Conservation (phyloP, 2,329 filamentous ascomycete species). For the Sordariomycetes sp. region DNA sequence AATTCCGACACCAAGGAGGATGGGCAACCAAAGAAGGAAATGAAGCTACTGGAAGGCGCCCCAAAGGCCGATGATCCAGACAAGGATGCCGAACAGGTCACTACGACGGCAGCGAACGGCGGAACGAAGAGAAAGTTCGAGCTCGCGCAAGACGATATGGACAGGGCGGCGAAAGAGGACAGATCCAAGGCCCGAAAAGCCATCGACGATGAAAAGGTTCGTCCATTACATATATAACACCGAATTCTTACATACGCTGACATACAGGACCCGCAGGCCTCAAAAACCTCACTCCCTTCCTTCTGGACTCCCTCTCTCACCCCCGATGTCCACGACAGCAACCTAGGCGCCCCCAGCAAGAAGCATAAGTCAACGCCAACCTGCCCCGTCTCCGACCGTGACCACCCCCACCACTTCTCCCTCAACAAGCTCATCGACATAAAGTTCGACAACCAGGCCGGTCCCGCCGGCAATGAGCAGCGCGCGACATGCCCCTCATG, state of each 20-base stretch:
- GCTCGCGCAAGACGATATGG: slow-evolving; percentile 67
- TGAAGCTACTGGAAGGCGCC: slow-evolving; percentile 29
- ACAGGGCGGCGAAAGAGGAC: slow-evolving; percentile 61
- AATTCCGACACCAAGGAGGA: slow-evolving; percentile 5
- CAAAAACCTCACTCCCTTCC: slow-evolving; percentile 64
- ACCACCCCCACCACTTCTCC: slow-evolving; percentile 63
- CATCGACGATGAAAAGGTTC: slow-evolving; percentile 64
- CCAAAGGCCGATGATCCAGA: slow-evolving; percentile 8
- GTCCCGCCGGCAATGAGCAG: slow-evolving; percentile 32
- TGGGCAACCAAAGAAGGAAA: too few relatives aligned
- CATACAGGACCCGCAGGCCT: slow-evolving; percentile 29
- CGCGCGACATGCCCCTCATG: slow-evolving; percentile 69
- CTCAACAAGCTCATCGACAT: slow-evolving; percentile 70
- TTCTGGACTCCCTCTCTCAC: slow-evolving; percentile 91
- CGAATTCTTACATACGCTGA: slow-evolving; percentile 4
- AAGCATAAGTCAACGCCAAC: slow-evolving; percentile 58
- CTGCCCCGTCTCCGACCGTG: slow-evolving; percentile 65
- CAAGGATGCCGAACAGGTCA: slow-evolving; percentile 1
- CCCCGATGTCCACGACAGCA: slow-evolving; percentile 38
- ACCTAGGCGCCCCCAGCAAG: slow-evolving; percentile 47
- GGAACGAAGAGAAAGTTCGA: slow-evolving; percentile 61
- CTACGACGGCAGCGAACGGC: too few relatives aligned
- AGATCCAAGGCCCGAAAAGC: slow-evolving; percentile 59
- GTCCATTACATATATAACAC: slow-evolving; percentile 3
- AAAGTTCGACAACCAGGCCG: slow-evolving; percentile 63